Percentiles rank a stretch among this genome's conserved stretches.
phyloP scores from a whole-genome alignment of 1,284 basidiomycete genomes.

The Sporisorium sorghi region DNA sequence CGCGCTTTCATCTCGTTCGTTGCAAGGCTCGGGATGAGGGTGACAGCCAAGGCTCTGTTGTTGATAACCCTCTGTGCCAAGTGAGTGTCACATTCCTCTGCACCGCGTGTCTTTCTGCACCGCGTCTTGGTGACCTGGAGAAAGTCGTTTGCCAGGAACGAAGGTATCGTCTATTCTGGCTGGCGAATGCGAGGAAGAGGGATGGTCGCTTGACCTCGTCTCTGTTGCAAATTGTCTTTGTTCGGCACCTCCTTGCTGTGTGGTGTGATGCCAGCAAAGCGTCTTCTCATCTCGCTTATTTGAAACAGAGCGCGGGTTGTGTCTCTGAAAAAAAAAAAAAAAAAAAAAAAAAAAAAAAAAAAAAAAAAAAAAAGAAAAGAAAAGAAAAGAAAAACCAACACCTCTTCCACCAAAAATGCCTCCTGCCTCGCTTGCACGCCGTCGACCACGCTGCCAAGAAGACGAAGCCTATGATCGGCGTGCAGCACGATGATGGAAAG shows the following conservation, averaged over 20 bases:
- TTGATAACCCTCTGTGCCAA: too few relatives aligned
- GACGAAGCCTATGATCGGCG: background rate
- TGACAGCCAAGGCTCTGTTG: background rate
- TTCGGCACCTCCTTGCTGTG: slow-evolving; percentile 16
- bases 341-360: background rate
- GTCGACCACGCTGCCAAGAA: background rate
- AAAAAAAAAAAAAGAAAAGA: slow-evolving; percentile 2
- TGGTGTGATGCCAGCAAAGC: slow-evolving; percentile 17
- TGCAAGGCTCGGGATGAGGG: background rate
- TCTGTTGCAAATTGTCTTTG: background rate
- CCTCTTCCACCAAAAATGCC: slow-evolving; percentile 11
- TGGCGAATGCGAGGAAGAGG: background rate
- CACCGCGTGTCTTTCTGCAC: background rate
- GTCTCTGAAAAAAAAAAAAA: background rate
- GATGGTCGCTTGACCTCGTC: background rate
- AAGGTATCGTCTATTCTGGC: background rate
- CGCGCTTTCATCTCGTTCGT: too few relatives aligned
- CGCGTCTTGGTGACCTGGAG: background rate
- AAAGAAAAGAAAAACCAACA: slow-evolving; percentile 6
- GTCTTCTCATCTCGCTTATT: slow-evolving; percentile 5
- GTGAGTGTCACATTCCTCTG: slow-evolving; percentile 7
- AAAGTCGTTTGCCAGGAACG: background rate
- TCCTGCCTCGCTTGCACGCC: slow-evolving; percentile 3
- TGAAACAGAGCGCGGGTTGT: background rate
- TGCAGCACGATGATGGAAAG: slow-evolving; percentile 1